Evolutionary conservation across 2,329 filamentous ascomycete genomes (phyloP).

Genomic region (Talaromyces sp.): DNA sequence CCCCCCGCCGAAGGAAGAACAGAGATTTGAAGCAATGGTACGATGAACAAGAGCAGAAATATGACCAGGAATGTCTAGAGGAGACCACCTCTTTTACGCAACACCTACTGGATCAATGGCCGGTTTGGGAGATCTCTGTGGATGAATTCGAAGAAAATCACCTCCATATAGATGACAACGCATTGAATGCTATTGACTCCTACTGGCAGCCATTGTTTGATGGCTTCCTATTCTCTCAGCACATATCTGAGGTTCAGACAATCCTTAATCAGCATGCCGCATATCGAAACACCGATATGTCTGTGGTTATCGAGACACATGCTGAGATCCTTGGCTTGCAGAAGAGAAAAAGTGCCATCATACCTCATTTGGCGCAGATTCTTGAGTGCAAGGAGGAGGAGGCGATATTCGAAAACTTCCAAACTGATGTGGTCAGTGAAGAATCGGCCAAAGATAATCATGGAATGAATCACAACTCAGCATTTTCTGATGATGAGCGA

Average conservation of each 20-base stretch:
- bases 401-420: background rate
- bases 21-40: background rate
- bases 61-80: constrained; percentile 22
- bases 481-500: background rate
- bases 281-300: background rate
- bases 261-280: constrained; percentile 3
- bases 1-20: constrained; percentile 28
- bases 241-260: constrained; percentile 4
- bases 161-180: constrained; percentile 23
- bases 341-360: background rate
- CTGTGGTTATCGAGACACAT: background rate
- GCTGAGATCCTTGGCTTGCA: background rate
- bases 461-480: background rate
- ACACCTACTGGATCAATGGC: constrained; percentile 47
- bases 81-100: constrained; percentile 41
- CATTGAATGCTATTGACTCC: background rate
- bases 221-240: background rate
- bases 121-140: constrained; percentile 36
- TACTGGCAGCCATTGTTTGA: constrained; percentile 3
- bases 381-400: background rate
- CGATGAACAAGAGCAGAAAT: constrained; percentile 29
- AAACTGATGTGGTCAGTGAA: background rate
- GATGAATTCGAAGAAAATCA: constrained; percentile 23
- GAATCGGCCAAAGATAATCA: background rate
- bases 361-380: background rate